These are phyloP conservation scores for Colletotrichum spinosum DNA, from an alignment of 2,329 filamentous ascomycete species.

Conservation along the genomic window DNA sequence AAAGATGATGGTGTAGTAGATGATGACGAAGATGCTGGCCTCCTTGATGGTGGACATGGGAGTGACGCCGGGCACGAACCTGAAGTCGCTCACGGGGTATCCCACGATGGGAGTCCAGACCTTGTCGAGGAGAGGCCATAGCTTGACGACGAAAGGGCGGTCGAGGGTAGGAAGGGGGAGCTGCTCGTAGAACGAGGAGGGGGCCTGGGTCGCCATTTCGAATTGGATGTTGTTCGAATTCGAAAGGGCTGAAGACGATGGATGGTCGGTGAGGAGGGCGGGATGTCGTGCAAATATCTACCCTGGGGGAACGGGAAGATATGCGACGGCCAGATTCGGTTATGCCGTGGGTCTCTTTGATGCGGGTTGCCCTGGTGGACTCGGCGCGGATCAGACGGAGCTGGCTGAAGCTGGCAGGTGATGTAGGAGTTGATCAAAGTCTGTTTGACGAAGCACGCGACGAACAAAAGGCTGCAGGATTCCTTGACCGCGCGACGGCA, in stretches of 20 bases:
- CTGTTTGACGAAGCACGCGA: slow-evolving; percentile 33
- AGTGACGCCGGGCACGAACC: slow-evolving; percentile 83
- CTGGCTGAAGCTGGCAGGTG: slow-evolving; percentile 7
- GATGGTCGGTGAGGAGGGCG: slow-evolving; percentile 3
- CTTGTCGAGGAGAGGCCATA: slow-evolving; percentile 97
- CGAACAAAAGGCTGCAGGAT: neutral
- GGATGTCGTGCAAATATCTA: slow-evolving; percentile 15
- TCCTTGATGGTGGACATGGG: slow-evolving; percentile 91
- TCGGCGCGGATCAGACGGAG: slow-evolving; percentile 41
- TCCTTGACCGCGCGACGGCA: slow-evolving; percentile 9
- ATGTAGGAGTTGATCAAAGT: slow-evolving; percentile 1
- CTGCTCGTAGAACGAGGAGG: slow-evolving; percentile 63
- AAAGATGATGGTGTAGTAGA: slow-evolving; percentile 95
- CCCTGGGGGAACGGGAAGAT: slow-evolving; percentile 10
- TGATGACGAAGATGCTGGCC: slow-evolving; percentile 81
- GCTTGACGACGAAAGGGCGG: slow-evolving; percentile 87
- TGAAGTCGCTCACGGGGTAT: slow-evolving; percentile 87
- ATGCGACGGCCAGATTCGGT: slow-evolving; percentile 22
- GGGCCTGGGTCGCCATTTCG: slow-evolving; percentile 50
- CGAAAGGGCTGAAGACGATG: slow-evolving; percentile 8
- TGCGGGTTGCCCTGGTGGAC: slow-evolving; percentile 34
- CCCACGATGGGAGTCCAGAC: slow-evolving; percentile 81
- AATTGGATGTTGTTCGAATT: slow-evolving; percentile 30
- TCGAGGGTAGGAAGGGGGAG: slow-evolving; percentile 84
- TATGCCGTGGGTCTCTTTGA: slow-evolving; percentile 32